These are phyloP conservation scores for Solanum dulcamara DNA, from an alignment of 257 asterid genomes.

Conservation along the genomic window DNA sequence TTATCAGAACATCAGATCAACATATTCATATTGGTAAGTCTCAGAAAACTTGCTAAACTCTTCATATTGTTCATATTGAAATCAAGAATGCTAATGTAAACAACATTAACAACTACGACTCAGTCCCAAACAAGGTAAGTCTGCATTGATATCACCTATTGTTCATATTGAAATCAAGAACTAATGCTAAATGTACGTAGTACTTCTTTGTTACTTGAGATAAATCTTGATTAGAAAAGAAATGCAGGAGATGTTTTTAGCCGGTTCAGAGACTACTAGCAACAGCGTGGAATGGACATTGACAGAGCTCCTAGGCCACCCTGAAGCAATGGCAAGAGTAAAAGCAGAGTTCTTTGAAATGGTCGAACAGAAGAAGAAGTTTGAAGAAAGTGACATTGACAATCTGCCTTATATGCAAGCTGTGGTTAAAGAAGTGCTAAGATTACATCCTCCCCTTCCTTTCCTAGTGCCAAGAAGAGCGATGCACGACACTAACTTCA, in stretches of 20 bases:
- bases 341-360: conserved; percentile 29
- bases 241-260: conserved; percentile 52
- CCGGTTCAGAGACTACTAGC: conserved; percentile 65
- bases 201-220: background rate
- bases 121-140: too few species aligned
- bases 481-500: conserved; percentile 28
- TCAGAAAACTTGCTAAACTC: background rate
- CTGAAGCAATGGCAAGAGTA: conserved; percentile 32
- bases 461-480: conserved; percentile 43
- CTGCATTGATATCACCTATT: too few species aligned
- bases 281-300: conserved; percentile 52
- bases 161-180: background rate
- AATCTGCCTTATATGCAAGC: conserved; percentile 42
- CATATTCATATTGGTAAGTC: conserved; percentile 39
- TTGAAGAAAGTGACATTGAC: conserved; percentile 43
- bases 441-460: conserved; percentile 48
- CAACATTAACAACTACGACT: too few species aligned
- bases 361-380: conserved; percentile 12
- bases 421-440: conserved; percentile 36
- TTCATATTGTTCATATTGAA: background rate
- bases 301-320: conserved; percentile 54
- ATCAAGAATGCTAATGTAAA: background rate
- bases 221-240: background rate
- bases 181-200: too few species aligned
- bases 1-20: conserved; percentile 32